Base-by-base conservation (phyloP, 2,329 filamentous ascomycete species). In the Talaromyces sp. region DNA sequence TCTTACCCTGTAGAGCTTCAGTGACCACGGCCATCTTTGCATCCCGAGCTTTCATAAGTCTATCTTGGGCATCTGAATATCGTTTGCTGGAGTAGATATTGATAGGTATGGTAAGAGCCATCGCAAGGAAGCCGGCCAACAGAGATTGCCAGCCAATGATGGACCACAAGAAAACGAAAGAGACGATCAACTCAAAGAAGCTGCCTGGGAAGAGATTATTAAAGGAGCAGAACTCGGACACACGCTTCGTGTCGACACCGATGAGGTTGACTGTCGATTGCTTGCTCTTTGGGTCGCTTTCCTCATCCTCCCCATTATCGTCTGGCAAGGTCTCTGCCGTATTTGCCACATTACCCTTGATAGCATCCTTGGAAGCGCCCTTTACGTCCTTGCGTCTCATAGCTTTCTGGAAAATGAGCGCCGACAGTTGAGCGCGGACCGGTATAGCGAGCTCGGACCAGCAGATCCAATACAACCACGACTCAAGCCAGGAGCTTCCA, bases 241-340 rank as follows among this genome's bases (percentile, higher is more conserved):
- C 81, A 42, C 89, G 84, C 66, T 86, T 85, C 7, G 85, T 80
- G 72, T 93, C 90, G 11, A 93, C 86, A n/a, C 88, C 89, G 52
- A 93, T 87, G 39, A 92, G 80, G 72, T 93, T 93, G 62, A 93
- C 87, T 3, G 88, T 89, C 55, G 84, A 85, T 74, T 92, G 88
- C 68, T 83, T 89, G 56, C 84, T 85, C 74, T 92, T 88, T 67
- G 83, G 80, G 25, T 83, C 82, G 12, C 83, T 80, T 6, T 80
- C 78, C 3, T 79, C 77, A 0, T 79, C 76, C 12, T 77, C 73
- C 12, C 77, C 73, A 12, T 74, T 72, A 71, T 69, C 7, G 71
- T 65, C 23, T 63, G 11, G 58, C 66, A 84, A 64, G 39, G 77
- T 74, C 3, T 73, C 72, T 35, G 69, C 70, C 1, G 69, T 48